Percentiles rank a stretch among this genome's conserved stretches.
These are phyloP conservation scores for Blastobotrys proliferans DNA, from an alignment of 1,139 yeast species.

Conservation along the genomic window DNA sequence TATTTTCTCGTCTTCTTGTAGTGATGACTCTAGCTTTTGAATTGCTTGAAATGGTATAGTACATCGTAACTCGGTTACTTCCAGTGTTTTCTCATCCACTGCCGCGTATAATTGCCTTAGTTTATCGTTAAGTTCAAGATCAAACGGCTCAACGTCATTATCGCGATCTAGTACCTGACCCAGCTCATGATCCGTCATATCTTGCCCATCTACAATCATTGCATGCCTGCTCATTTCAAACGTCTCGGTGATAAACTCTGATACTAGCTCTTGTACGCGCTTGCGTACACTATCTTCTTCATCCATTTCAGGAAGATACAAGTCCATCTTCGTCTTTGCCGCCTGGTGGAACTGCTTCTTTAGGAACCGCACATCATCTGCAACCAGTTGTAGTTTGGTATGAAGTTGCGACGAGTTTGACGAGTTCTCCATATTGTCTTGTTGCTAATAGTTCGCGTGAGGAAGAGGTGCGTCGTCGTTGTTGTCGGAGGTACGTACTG, in stretches of 20 bases:
- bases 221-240: slow-evolving; percentile 52
- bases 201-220: slow-evolving; percentile 44
- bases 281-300: slow-evolving; percentile 45
- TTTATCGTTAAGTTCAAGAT: slow-evolving; percentile 47
- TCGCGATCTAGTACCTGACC: slow-evolving; percentile 20
- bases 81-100: slow-evolving; percentile 51
- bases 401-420: slow-evolving; percentile 13
- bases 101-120: slow-evolving; percentile 46
- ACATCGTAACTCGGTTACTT: slow-evolving; percentile 47
- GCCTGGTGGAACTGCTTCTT: slow-evolving; percentile 42
- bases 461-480: no score
- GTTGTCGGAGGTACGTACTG: no score
- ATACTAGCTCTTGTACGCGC: slow-evolving; percentile 44
- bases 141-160: slow-evolving; percentile 52
- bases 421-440: background rate
- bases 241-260: slow-evolving; percentile 44
- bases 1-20: slow-evolving; percentile 11
- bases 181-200: slow-evolving; percentile 21
- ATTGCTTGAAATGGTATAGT: slow-evolving; percentile 39
- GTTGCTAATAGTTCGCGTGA: no score
- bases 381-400: slow-evolving; percentile 44
- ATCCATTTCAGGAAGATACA: slow-evolving; percentile 43
- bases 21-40: slow-evolving; percentile 4
- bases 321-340: slow-evolving; percentile 43
- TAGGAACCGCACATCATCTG: slow-evolving; percentile 49